Evolutionary conservation across 2,329 filamentous ascomycete species (phyloP), one percentile per base, ranked within the genome.

Genomic region (Pyrenophora seminiperda): DNA sequence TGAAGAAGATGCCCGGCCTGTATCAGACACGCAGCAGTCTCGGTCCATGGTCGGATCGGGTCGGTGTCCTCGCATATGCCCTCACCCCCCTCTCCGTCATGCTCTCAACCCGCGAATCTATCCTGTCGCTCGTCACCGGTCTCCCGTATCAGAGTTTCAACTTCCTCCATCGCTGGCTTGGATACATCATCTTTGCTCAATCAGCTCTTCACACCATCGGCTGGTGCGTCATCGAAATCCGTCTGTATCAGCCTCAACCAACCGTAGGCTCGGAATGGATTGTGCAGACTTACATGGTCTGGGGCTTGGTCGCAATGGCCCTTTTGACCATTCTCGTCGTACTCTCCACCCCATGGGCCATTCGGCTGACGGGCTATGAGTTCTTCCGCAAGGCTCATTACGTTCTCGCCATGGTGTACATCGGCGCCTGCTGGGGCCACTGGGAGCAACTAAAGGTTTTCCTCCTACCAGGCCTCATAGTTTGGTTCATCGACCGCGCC

Each of bases 341-440:
- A 4, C 75, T 88, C 43, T 86, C 84, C 51, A 80, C 80, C 0
- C 76, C 78, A 10, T 79, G 77, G 67, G 85, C 79, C 1, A 87
- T 91, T 49, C 78, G 80, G 7, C 71, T 80, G 39, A 90, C 86
- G 0, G 89, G 89, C 2, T 90, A 92, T 69, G 89, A 91, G 62
- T 85, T 88, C 72, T 91, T 91, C 77, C 81, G 87, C 53, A 90
- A 90, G 66, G 75, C 82, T 0, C 88, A 91, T 66, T 90, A 90
- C 60, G 76, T 90, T 10, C 76, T 91, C 2, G 89, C 88, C 9
- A 83, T 88, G 75, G 70, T 91, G 4, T 92, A 90, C 69, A 82
- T 91, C 10, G 89, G 86, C 4, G 87, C 87, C 3, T 87, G 87
- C 70, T 90, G 87, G 81, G 88, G 81, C 1, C 89, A 92, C 66